A percentile compares a stretch with the other conserved stretches of the same genome.
These are phyloP conservation scores for Penicillium sp. DNA, from an alignment of 2,329 filamentous ascomycete species.

Conservation along the genomic window DNA sequence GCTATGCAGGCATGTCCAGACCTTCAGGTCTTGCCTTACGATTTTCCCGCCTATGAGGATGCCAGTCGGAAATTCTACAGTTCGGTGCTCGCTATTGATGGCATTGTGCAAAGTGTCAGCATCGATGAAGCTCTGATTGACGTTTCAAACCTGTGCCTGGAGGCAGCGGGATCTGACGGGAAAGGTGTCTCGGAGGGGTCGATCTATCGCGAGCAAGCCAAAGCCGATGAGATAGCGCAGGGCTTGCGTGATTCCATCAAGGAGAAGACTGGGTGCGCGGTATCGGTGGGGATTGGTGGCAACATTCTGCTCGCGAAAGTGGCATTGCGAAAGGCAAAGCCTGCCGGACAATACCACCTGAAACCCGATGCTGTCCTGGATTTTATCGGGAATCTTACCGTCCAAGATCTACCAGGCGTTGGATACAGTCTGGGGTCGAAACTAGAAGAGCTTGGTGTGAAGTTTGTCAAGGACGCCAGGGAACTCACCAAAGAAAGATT, in stretches of 20 bases:
- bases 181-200: constrained; percentile 69
- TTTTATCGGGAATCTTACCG: constrained; percentile 77
- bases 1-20: constrained; percentile 83
- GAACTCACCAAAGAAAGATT: constrained; percentile 78
- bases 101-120: constrained; percentile 91
- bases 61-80: constrained; percentile 89
- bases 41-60: constrained; percentile 93
- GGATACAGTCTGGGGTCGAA: constrained; percentile 87
- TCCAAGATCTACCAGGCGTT: constrained; percentile 87
- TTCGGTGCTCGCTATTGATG: constrained; percentile 77
- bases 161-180: constrained; percentile 70
- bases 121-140: constrained; percentile 95
- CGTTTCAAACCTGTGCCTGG: constrained; percentile 72
- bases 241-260: constrained; percentile 73
- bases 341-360: constrained; percentile 88
- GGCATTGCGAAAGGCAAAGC: constrained; percentile 88
- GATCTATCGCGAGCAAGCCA: constrained; percentile 77
- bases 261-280: constrained; percentile 77
- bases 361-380: constrained; percentile 78
- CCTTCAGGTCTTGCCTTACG: constrained; percentile 89
- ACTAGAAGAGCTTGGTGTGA: constrained; percentile 84
- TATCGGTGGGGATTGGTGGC: constrained; percentile 88
- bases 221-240: constrained; percentile 73
- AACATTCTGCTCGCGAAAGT: constrained; percentile 93
- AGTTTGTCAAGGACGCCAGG: constrained; percentile 81